These are phyloP conservation scores for Arabidopsis thaliana DNA, from an alignment of 345 rosid genomes.

Conservation along the genomic window TAIR10.1 NC_003071.7:10249501-10250000, in stretches of 20 bases:
- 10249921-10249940: background rate
- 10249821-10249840: conserved; percentile 89
- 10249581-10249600: conserved; percentile 13
- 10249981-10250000: conserved; percentile 92
- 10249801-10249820: conserved; percentile 77
- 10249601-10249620: background rate
- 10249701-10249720: background rate
- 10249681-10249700: background rate
- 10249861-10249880: conserved; percentile 98
- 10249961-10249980: conserved; percentile 51
- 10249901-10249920: conserved; percentile 37
- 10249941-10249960: background rate
- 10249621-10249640: background rate
- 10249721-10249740: conserved; percentile 15
- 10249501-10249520: background rate
- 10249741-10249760: background rate
- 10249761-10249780: conserved; percentile 21
- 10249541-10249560: conserved; percentile 4
- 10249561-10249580: conserved; percentile 13
- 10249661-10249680: background rate
- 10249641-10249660: background rate
- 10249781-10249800: conserved; percentile 76
- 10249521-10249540: conserved; percentile 13
- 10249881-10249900: conserved; percentile 99
- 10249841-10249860: conserved; percentile 92